Conservation (phyloP, 164 flowering plant genomes). For the Cinnamomum chago region DNA sequence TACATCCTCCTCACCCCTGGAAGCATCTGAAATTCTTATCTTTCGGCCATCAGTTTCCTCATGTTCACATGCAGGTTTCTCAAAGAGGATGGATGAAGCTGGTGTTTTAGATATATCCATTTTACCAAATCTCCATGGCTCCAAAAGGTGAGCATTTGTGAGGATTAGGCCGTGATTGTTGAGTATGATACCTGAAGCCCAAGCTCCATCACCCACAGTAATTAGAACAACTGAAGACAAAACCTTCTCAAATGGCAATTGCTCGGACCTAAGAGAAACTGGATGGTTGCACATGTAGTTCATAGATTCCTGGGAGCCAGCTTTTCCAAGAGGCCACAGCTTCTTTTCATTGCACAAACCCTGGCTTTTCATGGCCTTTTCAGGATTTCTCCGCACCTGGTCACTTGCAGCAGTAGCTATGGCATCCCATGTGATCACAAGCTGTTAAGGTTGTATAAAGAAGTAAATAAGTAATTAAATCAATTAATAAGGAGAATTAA, state of each 20-base stretch:
- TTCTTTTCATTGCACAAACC: slow-evolving; percentile 19
- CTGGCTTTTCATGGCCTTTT: slow-evolving; percentile 16
- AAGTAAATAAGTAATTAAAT: background rate
- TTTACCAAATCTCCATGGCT: slow-evolving; percentile 95
- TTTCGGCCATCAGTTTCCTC: slow-evolving; percentile 15
- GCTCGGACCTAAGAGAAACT: slow-evolving; percentile 15
- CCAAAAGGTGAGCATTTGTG: slow-evolving; percentile 95
- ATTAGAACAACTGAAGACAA: slow-evolving; percentile 72
- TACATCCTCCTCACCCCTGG: slow-evolving; percentile 19
- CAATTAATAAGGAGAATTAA: background rate
- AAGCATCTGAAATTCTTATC: slow-evolving; percentile 15
- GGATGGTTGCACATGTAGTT: slow-evolving; percentile 8
- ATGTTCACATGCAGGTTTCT: slow-evolving; percentile 13
- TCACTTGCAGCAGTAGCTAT: slow-evolving; percentile 59
- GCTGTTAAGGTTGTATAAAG: slow-evolving; percentile 42
- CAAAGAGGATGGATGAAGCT: slow-evolving; percentile 8
- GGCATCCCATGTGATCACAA: slow-evolving; percentile 93
- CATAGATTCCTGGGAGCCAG: slow-evolving; percentile 4
- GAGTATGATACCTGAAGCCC: slow-evolving; percentile 96
- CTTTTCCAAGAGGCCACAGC: slow-evolving; percentile 9
- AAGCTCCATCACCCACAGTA: slow-evolving; percentile 64
- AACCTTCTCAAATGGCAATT: slow-evolving; percentile 52
- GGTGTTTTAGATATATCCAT: slow-evolving; percentile 16
- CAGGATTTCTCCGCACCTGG: slow-evolving; percentile 36
- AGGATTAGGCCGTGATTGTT: slow-evolving; percentile 81